These are phyloP conservation scores for Diplodia mutila DNA, from an alignment of 2,329 filamentous ascomycete genomes.

Conservation along the genomic window DNA sequence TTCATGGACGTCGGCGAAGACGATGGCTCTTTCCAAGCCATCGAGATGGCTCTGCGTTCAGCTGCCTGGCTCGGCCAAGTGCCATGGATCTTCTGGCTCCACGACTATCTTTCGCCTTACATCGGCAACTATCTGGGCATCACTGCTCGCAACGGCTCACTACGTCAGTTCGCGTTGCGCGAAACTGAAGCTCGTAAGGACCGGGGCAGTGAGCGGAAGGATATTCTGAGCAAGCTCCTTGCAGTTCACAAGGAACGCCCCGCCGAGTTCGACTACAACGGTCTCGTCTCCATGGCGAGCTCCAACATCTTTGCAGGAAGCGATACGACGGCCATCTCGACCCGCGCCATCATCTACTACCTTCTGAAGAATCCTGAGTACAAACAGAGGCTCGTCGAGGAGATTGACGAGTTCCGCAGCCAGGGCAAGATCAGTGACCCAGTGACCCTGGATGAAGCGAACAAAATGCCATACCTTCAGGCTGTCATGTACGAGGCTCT, in stretches of 20 bases:
- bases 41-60: slow-evolving; percentile 39
- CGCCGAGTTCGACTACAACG: slow-evolving; percentile 40
- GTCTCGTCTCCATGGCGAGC: slow-evolving; percentile 44
- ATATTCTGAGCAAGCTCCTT: slow-evolving; percentile 46
- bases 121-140: slow-evolving; percentile 44
- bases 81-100: slow-evolving; percentile 40
- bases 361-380: slow-evolving; percentile 31
- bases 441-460: slow-evolving; percentile 29
- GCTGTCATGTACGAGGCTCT: slow-evolving; percentile 51
- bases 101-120: slow-evolving; percentile 42
- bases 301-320: slow-evolving; percentile 48
- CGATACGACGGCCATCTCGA: slow-evolving; percentile 50
- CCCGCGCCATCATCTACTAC: slow-evolving; percentile 34
- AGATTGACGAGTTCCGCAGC: slow-evolving; percentile 30
- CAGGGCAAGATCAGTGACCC: slow-evolving; percentile 29
- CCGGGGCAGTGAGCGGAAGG: slow-evolving; percentile 39
- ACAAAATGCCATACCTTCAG: slow-evolving; percentile 47
- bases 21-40: slow-evolving; percentile 40
- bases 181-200: slow-evolving; percentile 38
- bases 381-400: slow-evolving; percentile 31
- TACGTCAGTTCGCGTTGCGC: slow-evolving; percentile 38
- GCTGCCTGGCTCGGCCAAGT: slow-evolving; percentile 46
- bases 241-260: slow-evolving; percentile 43
- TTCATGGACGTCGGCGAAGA: slow-evolving; percentile 42
- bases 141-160: slow-evolving; percentile 38